Base-by-base conservation (phyloP, 2,329 filamentous ascomycete genomes). In the Xylariaceae sp. region DNA sequence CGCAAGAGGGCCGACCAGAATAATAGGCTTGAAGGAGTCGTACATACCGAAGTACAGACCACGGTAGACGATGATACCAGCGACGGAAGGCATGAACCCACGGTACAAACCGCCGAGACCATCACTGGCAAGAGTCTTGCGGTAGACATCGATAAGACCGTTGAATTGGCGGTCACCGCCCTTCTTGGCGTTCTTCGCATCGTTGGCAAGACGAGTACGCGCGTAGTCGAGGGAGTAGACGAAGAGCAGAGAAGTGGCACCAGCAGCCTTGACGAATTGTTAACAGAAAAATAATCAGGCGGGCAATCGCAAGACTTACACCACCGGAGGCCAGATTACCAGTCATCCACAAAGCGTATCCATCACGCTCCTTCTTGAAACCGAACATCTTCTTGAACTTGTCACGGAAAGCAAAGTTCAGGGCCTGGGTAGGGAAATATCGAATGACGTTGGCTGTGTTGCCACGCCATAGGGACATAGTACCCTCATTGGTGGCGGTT, bases 21-120 rank as follows among this genome's bases (percentile, higher is more conserved):
- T 80, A 76, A 98, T 91, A 73, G 95, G 95, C 92, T 99, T 99
- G 87, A 99, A 89, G 72, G 95, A 99, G 85, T 99, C 95, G 92
- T 99, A 99, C 90, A 99, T 90, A 79, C 95, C 95, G 90, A 99
- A 99, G 93, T 99, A 99, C 74, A 99, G 92, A 97, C 95, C 95
- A 91, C 95, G 95, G 91, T 99, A 99, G 84, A 99, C 95, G 74
- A 99, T 81, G 81, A 99, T 99, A 89, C 95, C 95, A 81, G 90
- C 87, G 76, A 99, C 95, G 75, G 95, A 99, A 79, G 96, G 95
- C 87, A 93, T 92, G 90, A 99, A 99, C 87, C 95, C 95, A 96
- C 95, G 95, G 91, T 99, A 99, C 76, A 99, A 93, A 96, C 95
- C 95, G 77, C 89, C 90, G 83, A 99, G 86, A 96, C 95, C 95